Percentiles rank a stretch among this genome's conserved stretches.
Conservation (phyloP, 2,329 filamentous ascomycete genomes). For the Verticillium longisporum region DNA sequence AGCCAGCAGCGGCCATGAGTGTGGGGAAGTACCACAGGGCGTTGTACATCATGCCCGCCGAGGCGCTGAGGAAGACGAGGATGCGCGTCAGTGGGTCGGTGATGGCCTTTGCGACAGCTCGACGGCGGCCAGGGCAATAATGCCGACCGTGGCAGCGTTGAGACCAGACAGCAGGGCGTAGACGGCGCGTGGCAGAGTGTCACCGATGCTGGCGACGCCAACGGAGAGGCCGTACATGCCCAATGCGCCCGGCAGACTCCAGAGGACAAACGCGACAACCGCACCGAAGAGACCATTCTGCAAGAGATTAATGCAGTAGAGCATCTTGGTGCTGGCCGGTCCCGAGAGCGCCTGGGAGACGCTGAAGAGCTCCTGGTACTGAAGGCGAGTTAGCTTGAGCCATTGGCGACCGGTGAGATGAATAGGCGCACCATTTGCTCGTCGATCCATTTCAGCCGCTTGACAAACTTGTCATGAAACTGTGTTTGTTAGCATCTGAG, state of each 20-base stretch:
- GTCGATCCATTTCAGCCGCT: conserved; percentile 57
- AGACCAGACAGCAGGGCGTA: conserved; percentile 67
- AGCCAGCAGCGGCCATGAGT: conserved; percentile 50
- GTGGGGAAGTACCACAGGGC: conserved; percentile 70
- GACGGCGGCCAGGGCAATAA: conserved; percentile 64
- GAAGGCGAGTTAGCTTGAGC: neutral
- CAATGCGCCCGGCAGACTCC: conserved; percentile 64
- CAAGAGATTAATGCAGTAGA: conserved; percentile 60
- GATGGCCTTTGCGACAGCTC: conserved; percentile 59
- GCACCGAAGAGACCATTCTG: conserved; percentile 53
- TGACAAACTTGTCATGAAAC: conserved; percentile 56
- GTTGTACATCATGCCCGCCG: conserved; percentile 63
- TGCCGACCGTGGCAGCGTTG: conserved; percentile 65
- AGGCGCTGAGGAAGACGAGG: conserved; percentile 56
- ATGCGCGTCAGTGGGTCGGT: conserved; percentile 56
- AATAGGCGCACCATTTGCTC: conserved; percentile 49
- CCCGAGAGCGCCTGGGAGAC: conserved; percentile 62
- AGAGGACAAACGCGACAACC: conserved; percentile 53
- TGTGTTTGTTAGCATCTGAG: conserved; percentile 9
- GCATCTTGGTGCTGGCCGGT: conserved; percentile 64
- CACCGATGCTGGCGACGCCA: conserved; percentile 54
- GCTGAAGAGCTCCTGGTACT: conserved; percentile 69
- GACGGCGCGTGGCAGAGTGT: conserved; percentile 51
- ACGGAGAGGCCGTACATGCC: conserved; percentile 64
- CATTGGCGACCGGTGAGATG: neutral